Evolutionary conservation across 441 rosid species (phyloP).

Genomic region (Erodium moschatum): DNA sequence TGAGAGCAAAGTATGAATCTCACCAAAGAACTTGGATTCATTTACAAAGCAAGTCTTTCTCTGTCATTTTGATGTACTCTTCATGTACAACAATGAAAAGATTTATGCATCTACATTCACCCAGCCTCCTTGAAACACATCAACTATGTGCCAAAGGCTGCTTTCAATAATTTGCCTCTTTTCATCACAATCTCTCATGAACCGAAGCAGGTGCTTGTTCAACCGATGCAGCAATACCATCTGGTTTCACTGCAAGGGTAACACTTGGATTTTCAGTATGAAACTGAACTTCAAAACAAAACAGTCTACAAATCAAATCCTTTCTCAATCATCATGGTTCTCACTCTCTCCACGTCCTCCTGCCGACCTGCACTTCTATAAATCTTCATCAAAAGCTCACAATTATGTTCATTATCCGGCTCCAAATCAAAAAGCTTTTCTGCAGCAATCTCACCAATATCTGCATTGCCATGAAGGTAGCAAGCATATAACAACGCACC

Average conservation of each 20-base stretch:
- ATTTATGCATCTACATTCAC: not conserved
- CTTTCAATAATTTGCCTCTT: not conserved
- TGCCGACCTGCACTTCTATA: conserved; percentile 41
- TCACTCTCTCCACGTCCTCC: conserved; percentile 58
- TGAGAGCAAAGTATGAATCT: not conserved
- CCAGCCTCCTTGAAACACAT: not conserved
- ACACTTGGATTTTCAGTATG: not conserved
- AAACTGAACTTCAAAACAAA: not conserved
- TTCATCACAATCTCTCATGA: not conserved
- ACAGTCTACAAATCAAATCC: conserved; percentile 37
- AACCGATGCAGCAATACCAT: not conserved
- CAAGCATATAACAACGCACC: conserved; percentile 77
- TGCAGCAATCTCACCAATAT: conserved; percentile 62
- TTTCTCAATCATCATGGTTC: conserved; percentile 54
- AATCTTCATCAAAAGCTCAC: conserved; percentile 56
- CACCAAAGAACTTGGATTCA: not conserved
- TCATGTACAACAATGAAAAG: not conserved
- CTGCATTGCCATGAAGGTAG: conserved; percentile 48
- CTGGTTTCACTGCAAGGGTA: not conserved
- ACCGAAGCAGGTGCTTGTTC: not conserved
- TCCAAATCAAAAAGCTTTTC: conserved; percentile 66
- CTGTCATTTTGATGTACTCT: not conserved
- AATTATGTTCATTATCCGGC: conserved; percentile 83
- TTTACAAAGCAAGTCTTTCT: not conserved
- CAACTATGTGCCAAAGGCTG: not conserved